Percentiles rank a stretch among this genome's conserved stretches.
These are phyloP conservation scores for Chloris gayana DNA, from an alignment of 176 grass and related monocot genomes.

Conservation along the genomic window DNA sequence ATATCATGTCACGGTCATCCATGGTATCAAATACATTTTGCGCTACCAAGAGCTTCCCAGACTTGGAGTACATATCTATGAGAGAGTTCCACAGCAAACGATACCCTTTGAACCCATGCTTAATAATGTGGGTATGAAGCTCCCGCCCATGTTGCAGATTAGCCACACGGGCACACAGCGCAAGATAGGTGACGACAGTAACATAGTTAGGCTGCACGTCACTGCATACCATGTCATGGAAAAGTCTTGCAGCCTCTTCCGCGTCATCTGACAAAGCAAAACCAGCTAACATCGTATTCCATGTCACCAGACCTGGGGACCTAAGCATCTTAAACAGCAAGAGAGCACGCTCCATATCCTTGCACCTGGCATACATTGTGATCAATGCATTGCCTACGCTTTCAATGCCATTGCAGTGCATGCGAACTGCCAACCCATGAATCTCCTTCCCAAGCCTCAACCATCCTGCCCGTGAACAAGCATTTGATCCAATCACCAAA, in stretches of 20 bases:
- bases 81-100: slow-evolving; percentile 69
- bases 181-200: slow-evolving; percentile 47
- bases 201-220: too few species aligned
- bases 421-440: slow-evolving; percentile 24
- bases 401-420: slow-evolving; percentile 34
- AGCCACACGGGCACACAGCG: slow-evolving; percentile 63
- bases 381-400: slow-evolving; percentile 2
- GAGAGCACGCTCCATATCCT: slow-evolving; percentile 41
- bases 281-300: slow-evolving; percentile 66
- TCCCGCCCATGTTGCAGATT: slow-evolving; percentile 70
- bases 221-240: background rate
- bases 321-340: slow-evolving; percentile 43
- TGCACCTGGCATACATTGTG: slow-evolving; percentile 16
- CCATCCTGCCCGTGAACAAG: slow-evolving; percentile 53
- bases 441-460: slow-evolving; percentile 41
- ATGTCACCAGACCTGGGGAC: slow-evolving; percentile 53
- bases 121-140: slow-evolving; percentile 64
- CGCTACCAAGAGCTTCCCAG: slow-evolving; percentile 49
- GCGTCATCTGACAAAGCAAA: slow-evolving; percentile 50
- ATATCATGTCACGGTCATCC: slow-evolving; percentile 59
- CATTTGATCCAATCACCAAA: slow-evolving; percentile 45
- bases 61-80: slow-evolving; percentile 74
- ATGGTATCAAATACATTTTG: slow-evolving; percentile 63
- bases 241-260: slow-evolving; percentile 50
- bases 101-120: slow-evolving; percentile 55